phyloP scores from a whole-genome alignment of 306 rosid genomes.

The Leucaena leucocephala region DNA sequence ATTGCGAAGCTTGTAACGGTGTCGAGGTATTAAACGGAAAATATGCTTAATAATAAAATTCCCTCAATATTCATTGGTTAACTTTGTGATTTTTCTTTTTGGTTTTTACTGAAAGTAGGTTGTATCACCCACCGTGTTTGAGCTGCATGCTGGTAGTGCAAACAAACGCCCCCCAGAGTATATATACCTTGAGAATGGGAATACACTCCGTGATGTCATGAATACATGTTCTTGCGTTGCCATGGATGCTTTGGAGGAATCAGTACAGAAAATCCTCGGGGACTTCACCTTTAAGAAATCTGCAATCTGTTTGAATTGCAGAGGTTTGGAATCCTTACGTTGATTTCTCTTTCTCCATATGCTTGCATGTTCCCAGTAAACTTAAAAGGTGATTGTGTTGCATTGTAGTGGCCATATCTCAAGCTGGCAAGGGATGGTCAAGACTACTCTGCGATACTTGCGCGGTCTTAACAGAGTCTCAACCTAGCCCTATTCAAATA shows the following conservation, averaged over 20 bases:
- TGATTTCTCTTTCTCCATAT: slow-evolving; percentile 12
- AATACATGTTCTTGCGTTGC: slow-evolving; percentile 54
- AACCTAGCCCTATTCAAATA: slow-evolving; percentile 34
- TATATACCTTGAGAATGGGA: slow-evolving; percentile 68
- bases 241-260: slow-evolving; percentile 56
- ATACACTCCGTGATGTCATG: slow-evolving; percentile 79
- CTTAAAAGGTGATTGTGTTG: slow-evolving; percentile 24
- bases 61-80: background rate
- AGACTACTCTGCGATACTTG: slow-evolving; percentile 68
- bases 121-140: slow-evolving; percentile 75
- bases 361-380: slow-evolving; percentile 11
- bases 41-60: background rate
- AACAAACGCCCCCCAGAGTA: slow-evolving; percentile 87
- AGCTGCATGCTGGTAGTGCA: slow-evolving; percentile 88
- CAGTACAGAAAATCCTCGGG: slow-evolving; percentile 59
- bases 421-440: slow-evolving; percentile 43
- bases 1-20: slow-evolving; percentile 68
- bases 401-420: slow-evolving; percentile 42
- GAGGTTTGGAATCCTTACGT: slow-evolving; percentile 56
- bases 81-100: slow-evolving; percentile 23
- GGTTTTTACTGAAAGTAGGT: slow-evolving; percentile 52
- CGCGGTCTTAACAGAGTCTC: slow-evolving; percentile 46
- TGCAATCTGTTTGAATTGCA: slow-evolving; percentile 67
- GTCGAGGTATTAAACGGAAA: slow-evolving; percentile 52
- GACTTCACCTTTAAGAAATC: slow-evolving; percentile 56